phyloP scores from a whole-genome alignment of 2,329 filamentous ascomycete species.

The Colletotrichum sp. region DNA sequence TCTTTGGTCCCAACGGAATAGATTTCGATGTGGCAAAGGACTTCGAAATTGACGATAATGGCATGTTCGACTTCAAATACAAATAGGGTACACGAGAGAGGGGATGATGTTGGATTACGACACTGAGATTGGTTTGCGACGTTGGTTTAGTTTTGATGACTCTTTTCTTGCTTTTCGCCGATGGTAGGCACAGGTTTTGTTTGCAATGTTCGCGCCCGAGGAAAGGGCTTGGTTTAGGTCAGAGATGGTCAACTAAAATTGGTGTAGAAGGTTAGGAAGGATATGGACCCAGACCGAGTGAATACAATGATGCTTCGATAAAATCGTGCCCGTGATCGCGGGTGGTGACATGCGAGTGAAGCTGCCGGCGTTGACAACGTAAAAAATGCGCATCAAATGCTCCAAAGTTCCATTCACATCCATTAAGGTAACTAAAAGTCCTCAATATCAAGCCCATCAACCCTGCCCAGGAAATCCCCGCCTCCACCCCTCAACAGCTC shows the following conservation, averaged over 20 bases:
- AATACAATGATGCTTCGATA: neutral
- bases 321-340: neutral
- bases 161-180: neutral
- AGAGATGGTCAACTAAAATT: neutral
- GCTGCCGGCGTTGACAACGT: neutral
- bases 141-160: neutral
- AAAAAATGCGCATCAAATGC: neutral
- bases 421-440: conserved; percentile 23
- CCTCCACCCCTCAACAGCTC: conserved; percentile 69
- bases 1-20: neutral
- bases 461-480: conserved; percentile 68
- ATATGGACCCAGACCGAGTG: neutral
- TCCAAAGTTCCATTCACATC: neutral
- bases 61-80: neutral
- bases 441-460: conserved; percentile 46
- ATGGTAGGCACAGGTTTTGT: neutral
- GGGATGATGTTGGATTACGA: neutral
- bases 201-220: neutral
- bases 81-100: neutral
- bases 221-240: neutral
- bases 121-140: neutral
- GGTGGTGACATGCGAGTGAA: neutral
- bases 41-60: neutral
- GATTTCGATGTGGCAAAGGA: neutral
- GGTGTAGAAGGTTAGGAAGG: neutral